phyloP scores from a whole-genome alignment of 768 basidiomycete species.

The Xerocomellus amylosporus region DNA sequence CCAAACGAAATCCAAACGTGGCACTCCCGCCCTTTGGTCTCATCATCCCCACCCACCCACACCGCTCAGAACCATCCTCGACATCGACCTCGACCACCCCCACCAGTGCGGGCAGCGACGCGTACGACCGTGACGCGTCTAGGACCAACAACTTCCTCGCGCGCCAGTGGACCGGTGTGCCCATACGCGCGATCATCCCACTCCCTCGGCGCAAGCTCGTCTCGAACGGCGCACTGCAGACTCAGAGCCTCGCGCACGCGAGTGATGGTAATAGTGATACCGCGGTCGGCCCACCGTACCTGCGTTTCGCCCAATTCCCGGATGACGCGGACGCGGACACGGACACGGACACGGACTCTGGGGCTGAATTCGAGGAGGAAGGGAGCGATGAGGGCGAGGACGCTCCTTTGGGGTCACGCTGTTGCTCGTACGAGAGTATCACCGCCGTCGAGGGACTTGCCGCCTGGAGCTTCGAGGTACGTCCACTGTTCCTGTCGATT shows the following conservation, averaged over 20 bases:
- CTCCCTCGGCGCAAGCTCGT: constrained; percentile 17
- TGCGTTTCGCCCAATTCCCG: not conserved
- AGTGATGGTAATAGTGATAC: not conserved
- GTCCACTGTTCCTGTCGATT: not conserved
- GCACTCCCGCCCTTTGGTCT: not conserved
- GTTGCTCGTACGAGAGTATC: constrained; percentile 28
- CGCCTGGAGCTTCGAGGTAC: constrained; percentile 32
- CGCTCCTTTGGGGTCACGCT: not conserved
- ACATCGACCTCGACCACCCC: no score
- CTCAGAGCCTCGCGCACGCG: no score
- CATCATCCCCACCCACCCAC: not conserved
- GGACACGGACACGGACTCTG: not conserved
- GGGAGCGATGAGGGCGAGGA: not conserved
- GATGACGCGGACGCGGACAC: not conserved
- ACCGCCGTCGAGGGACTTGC: constrained; percentile 23
- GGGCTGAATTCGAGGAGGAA: not conserved
- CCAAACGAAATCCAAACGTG: constrained; percentile 4
- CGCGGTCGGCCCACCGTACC: not conserved
- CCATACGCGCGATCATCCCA: constrained; percentile 23
- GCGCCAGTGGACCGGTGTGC: constrained; percentile 18
- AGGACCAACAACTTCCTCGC: not conserved
- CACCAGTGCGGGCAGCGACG: not conserved
- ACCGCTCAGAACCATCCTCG: not conserved
- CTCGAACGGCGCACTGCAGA: not conserved
- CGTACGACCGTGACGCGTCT: not conserved